Conservation (phyloP, 225 moss, liverwort and hornwort species). For the Polytrichum commune region DNA sequence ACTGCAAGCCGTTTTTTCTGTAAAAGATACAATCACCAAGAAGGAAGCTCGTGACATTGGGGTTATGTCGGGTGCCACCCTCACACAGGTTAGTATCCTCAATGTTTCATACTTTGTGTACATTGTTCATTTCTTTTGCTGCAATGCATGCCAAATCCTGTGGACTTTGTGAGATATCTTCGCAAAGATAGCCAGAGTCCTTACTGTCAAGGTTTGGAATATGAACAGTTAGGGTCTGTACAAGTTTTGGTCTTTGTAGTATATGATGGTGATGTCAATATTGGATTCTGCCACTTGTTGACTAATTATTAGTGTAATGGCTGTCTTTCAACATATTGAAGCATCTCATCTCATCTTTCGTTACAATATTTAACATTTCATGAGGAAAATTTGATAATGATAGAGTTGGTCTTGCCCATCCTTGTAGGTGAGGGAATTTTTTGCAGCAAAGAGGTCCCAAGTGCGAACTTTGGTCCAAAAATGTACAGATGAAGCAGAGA, state of each 20-base stretch:
- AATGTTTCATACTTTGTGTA: no score
- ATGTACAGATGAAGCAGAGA: conserved; percentile 64
- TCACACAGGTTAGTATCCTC: conserved; percentile 56
- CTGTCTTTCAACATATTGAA: no score
- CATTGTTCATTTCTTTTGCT: neutral
- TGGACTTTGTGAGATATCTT: no score
- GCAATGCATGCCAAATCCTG: no score
- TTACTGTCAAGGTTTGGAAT: no score
- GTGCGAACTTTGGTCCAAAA: conserved; percentile 74
- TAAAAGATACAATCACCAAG: conserved; percentile 90
- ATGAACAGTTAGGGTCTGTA: no score
- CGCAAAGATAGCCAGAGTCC: no score
- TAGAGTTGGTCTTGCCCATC: conserved; percentile 6
- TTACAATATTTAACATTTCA: neutral
- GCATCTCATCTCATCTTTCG: no score
- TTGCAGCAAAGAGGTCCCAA: conserved; percentile 62
- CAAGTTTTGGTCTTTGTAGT: no score
- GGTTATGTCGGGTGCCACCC: conserved; percentile 67
- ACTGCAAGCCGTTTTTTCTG: conserved; percentile 73
- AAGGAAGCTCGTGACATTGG: conserved; percentile 79
- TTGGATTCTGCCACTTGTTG: no score
- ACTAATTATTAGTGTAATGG: no score
- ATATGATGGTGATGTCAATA: no score
- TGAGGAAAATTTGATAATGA: neutral
- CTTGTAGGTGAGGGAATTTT: conserved; percentile 78